Evolutionary conservation across 2,329 filamentous ascomycete genomes (phyloP).

Genomic region (Talaromyces sp.): DNA sequence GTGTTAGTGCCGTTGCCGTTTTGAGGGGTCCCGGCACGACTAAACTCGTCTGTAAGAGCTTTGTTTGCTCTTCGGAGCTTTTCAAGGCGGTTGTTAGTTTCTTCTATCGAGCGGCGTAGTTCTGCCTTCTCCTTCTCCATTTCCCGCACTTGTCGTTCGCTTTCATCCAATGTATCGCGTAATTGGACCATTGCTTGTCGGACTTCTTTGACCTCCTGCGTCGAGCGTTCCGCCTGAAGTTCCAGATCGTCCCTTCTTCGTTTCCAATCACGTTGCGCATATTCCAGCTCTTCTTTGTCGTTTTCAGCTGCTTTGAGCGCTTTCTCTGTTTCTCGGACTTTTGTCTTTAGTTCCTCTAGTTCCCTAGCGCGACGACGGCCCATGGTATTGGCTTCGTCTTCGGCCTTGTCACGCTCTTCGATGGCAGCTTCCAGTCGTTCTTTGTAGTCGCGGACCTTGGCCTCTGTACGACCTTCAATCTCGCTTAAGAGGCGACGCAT

Average conservation of each 20-base stretch:
- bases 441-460: constrained; percentile 81
- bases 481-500: constrained; percentile 88
- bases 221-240: constrained; percentile 62
- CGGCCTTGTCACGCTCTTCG: constrained; percentile 89
- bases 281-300: constrained; percentile 74
- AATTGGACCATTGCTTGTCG: constrained; percentile 73
- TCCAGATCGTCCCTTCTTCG: constrained; percentile 73
- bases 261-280: constrained; percentile 69
- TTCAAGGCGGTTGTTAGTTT: constrained; percentile 71
- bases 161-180: constrained; percentile 76
- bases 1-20: constrained; percentile 29
- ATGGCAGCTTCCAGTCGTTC: constrained; percentile 81
- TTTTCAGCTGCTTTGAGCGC: constrained; percentile 66
- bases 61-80: constrained; percentile 69
- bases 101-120: constrained; percentile 70
- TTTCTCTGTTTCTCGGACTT: constrained; percentile 75
- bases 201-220: constrained; percentile 70
- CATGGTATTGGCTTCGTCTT: constrained; percentile 80
- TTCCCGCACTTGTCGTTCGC: constrained; percentile 78
- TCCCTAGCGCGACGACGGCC: constrained; percentile 75
- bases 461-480: constrained; percentile 76
- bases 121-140: constrained; percentile 77
- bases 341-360: constrained; percentile 76
- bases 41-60: constrained; percentile 56
- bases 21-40: constrained; percentile 44